Conservation (phyloP, 164 flowering plant species). For the Echeveria elegans region DNA sequence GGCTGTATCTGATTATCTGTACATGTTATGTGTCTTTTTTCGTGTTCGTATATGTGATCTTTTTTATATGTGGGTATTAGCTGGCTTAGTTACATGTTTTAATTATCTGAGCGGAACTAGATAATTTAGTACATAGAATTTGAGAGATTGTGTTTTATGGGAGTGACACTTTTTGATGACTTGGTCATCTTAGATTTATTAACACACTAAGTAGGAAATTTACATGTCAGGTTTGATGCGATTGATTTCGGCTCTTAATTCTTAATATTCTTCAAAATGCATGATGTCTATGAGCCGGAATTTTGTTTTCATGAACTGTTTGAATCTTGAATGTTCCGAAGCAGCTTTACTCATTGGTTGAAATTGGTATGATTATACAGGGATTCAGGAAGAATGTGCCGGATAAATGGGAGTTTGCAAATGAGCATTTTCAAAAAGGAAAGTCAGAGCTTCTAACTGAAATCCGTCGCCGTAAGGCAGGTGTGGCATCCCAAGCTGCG, state of each 20-base stretch:
- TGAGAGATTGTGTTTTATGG: background rate
- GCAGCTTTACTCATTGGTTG: too few relatives aligned
- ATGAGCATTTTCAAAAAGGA: conserved; percentile 48
- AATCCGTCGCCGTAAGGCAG: conserved; percentile 60
- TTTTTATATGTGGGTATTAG: background rate
- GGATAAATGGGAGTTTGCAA: conserved; percentile 68
- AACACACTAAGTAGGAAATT: background rate
- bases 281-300: background rate
- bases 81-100: background rate
- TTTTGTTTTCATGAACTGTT: background rate
- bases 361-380: conserved; percentile 17
- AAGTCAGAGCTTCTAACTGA: conserved; percentile 38
- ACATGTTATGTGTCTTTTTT: background rate
- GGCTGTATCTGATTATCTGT: background rate
- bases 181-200: background rate
- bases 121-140: background rate
- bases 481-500: conserved; percentile 1
- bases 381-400: conserved; percentile 70
- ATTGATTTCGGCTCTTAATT: too few relatives aligned
- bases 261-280: background rate
- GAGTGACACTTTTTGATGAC: background rate
- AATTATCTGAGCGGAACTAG: background rate
- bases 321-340: background rate
- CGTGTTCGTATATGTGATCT: background rate
- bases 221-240: background rate